Percentiles rank a stretch among this genome's conserved stretches.
Conservation (phyloP, 768 basidiomycete genomes). For the Leccinum boreale region DNA sequence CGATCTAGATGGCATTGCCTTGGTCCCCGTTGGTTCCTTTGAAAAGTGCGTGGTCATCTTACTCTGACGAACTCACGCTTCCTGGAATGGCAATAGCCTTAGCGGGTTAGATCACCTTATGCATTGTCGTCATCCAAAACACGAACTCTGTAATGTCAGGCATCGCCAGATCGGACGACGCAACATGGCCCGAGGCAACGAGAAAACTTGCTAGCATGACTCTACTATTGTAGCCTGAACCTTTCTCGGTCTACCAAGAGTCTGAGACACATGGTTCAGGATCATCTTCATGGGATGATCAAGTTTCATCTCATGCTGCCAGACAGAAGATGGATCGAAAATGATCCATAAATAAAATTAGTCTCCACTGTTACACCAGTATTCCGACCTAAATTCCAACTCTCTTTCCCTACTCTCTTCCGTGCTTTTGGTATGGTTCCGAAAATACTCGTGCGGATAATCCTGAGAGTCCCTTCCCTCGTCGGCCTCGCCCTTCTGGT, state of each 20-base stretch:
- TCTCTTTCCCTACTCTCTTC: not conserved
- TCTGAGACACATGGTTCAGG: not conserved
- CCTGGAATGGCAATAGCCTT: not conserved
- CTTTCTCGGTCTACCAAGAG: not conserved
- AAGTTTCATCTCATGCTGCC: not conserved
- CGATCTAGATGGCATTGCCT: too few relatives aligned
- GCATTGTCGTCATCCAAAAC: not conserved
- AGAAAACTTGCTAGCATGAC: not conserved
- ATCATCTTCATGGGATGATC: not conserved
- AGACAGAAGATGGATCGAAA: not conserved
- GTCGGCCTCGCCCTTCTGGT: conserved; percentile 21
- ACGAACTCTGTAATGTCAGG: not conserved
- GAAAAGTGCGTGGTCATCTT: not conserved
- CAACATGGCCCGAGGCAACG: not conserved
- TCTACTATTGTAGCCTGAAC: not conserved
- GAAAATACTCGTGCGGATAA: conserved; percentile 4
- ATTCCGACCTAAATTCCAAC: not conserved
- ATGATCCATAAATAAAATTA: not conserved
- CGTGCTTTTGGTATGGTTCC: not conserved
- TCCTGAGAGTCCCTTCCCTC: conserved; percentile 9
- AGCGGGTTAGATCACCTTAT: not conserved
- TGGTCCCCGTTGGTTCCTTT: too few relatives aligned
- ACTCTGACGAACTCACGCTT: not conserved
- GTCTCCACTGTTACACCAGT: not conserved
- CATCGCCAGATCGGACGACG: not conserved